Percentiles rank a stretch among this genome's conserved stretches.
Conservation (phyloP, 257 asterid species). For the Przewalskia tangutica region DNA sequence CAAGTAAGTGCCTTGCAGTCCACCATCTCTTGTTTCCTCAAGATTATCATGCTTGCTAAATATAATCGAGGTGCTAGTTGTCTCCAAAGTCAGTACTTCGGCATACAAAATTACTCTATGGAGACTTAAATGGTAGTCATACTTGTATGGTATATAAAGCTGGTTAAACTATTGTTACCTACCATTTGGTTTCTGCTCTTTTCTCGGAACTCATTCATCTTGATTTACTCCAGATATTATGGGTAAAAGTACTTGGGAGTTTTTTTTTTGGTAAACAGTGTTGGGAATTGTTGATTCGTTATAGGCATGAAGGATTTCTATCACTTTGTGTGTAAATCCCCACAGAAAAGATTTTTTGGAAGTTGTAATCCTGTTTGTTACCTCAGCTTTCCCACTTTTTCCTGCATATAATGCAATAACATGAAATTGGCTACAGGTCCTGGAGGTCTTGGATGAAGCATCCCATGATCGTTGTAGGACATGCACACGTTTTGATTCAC, state of each 20-base stretch:
- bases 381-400: neutral
- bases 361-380: neutral
- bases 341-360: neutral
- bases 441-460: slow-evolving; percentile 29
- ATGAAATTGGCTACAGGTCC: slow-evolving; percentile 25
- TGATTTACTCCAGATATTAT: neutral
- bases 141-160: neutral
- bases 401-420: neutral
- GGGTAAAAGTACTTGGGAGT: neutral
- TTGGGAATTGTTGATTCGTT: neutral
- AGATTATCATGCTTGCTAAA: neutral
- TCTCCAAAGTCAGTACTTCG: neutral
- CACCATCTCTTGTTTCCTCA: neutral
- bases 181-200: neutral
- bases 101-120: neutral
- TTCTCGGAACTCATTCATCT: neutral
- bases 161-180: neutral
- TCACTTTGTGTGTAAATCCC: neutral
- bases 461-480: slow-evolving; percentile 30
- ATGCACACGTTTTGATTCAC: slow-evolving; percentile 50
- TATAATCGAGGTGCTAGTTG: neutral
- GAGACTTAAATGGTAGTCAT: neutral
- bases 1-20: slow-evolving; percentile 28
- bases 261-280: neutral
- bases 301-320: neutral